Evolutionary conservation across 1,284 basidiomycete genomes (phyloP), one percentile per base, ranked within the genome.

Genomic region (Hemileia vastatrix): DNA sequence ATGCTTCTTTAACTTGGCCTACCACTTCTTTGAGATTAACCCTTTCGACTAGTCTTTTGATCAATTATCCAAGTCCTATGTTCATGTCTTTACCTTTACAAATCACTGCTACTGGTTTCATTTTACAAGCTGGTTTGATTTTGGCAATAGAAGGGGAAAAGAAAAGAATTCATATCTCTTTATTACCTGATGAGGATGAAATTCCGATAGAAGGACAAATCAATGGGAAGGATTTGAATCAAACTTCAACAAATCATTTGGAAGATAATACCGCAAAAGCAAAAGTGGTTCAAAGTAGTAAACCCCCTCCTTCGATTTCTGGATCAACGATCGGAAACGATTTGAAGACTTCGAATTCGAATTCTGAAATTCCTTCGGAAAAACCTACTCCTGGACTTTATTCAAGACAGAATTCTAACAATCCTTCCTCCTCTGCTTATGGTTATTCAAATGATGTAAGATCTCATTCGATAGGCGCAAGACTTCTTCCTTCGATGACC

Each of bases 41-140:
- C 1, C 81, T 99, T 66, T 84, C 86, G n/a, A 97, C 94, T 0
- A 90, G 88, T 8, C 82, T 98, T 18, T 83, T 92, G 67, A 92
- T 99, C 76, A 96, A 97, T 78, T 95, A 97, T 75, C 93, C 94
- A 1, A 88, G 88, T 0, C 84, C 86, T 0, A 83, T 87, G 71
- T 97, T 99, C 81, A 96, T 98, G 91, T 85, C 87, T 5, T 81
- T 99, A 18, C 95, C 95, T 1, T 87, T 98, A 73, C 87, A 88
- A 71, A 83, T 98, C 52, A 86, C 85, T 15, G 84, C 97, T 21
- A 94, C 87, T 0, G 90, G 90, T 0, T 80, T 97, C 56, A 81
- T 90, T 6, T 88, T 98, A 74, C 82, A 83, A 5, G 90, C 89
- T 50, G 90, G 94, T 70, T 77, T 96, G 44, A 86, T 90, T 6